phyloP scores from a whole-genome alignment of 2,329 filamentous ascomycete genomes.

The Alternaria ethzedia region DNA sequence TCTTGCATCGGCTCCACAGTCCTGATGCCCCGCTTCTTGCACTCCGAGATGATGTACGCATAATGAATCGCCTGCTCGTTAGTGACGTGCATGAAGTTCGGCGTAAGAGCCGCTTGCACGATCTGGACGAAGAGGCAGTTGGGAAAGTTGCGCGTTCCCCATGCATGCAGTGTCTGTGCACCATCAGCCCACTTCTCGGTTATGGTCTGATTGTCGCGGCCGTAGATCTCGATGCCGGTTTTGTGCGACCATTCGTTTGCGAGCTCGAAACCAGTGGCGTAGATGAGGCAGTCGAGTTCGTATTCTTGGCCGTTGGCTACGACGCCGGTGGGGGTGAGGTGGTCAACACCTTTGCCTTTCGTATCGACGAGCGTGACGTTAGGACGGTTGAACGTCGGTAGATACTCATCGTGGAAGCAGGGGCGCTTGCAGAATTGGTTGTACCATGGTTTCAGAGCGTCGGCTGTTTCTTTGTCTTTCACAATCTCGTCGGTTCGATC shows the following conservation, averaged over 20 bases:
- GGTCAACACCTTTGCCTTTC: constrained; percentile 58
- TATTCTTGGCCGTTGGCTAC: constrained; percentile 58
- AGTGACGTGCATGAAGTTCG: constrained; percentile 37
- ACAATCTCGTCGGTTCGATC: constrained; percentile 59
- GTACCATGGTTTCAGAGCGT: constrained; percentile 65
- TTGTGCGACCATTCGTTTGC: constrained; percentile 37
- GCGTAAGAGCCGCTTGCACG: constrained; percentile 28
- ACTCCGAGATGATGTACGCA: constrained; percentile 53
- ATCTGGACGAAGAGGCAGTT: constrained; percentile 58
- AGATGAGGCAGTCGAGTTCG: constrained; percentile 56
- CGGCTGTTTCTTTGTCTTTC: constrained; percentile 59
- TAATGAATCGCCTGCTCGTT: constrained; percentile 49
- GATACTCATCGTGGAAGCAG: constrained; percentile 66
- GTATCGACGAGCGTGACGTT: constrained; percentile 69
- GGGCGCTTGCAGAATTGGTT: constrained; percentile 69
- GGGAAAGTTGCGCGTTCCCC: constrained; percentile 58
- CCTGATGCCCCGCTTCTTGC: constrained; percentile 33
- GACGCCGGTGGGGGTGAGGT: constrained; percentile 51
- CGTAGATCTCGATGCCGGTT: constrained; percentile 50
- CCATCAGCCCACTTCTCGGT: constrained; percentile 57
- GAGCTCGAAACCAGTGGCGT: constrained; percentile 54
- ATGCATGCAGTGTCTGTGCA: constrained; percentile 60
- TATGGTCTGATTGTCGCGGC: constrained; percentile 54
- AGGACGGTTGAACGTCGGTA: constrained; percentile 63
- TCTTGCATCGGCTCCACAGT: constrained; percentile 55